These are phyloP conservation scores for Hypoxylon sp. DNA, from an alignment of 2,329 filamentous ascomycete species.

Conservation along the genomic window DNA sequence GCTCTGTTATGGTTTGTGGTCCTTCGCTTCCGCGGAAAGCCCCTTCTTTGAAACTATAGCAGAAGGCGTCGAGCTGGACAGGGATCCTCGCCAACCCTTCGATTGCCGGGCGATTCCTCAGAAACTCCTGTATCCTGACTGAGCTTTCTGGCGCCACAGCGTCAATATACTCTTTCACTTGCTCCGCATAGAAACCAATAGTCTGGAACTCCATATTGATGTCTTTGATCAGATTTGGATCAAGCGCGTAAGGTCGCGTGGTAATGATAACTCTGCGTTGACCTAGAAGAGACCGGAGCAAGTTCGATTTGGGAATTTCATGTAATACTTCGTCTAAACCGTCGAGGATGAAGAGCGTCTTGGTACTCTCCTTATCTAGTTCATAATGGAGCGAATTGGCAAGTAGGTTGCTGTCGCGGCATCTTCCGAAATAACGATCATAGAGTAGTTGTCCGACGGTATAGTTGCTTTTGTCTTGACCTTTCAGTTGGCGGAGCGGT, in stretches of 20 bases:
- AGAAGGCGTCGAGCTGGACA: slow-evolving; percentile 55
- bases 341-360: slow-evolving; percentile 52
- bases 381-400: no score
- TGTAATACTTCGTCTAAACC: slow-evolving; percentile 55
- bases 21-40: slow-evolving; percentile 17
- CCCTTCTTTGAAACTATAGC: slow-evolving; percentile 46
- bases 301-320: no score
- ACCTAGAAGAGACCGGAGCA: slow-evolving; percentile 45
- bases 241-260: slow-evolving; percentile 45
- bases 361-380: background rate
- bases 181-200: slow-evolving; percentile 49
- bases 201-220: slow-evolving; percentile 53
- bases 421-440: background rate
- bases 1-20: slow-evolving; percentile 49
- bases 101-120: slow-evolving; percentile 46
- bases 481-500: background rate
- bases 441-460: no score
- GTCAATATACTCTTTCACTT: slow-evolving; percentile 47
- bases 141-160: slow-evolving; percentile 16
- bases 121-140: slow-evolving; percentile 44
- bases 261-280: slow-evolving; percentile 51
- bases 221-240: slow-evolving; percentile 28
- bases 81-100: slow-evolving; percentile 52
- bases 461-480: no score
- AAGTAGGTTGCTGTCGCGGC: background rate